Evolutionary conservation across 371 early-diverging fungal species (phyloP), one percentile per base, ranked within the genome.

Genomic region (Rhizomucor pusillus): DNA sequence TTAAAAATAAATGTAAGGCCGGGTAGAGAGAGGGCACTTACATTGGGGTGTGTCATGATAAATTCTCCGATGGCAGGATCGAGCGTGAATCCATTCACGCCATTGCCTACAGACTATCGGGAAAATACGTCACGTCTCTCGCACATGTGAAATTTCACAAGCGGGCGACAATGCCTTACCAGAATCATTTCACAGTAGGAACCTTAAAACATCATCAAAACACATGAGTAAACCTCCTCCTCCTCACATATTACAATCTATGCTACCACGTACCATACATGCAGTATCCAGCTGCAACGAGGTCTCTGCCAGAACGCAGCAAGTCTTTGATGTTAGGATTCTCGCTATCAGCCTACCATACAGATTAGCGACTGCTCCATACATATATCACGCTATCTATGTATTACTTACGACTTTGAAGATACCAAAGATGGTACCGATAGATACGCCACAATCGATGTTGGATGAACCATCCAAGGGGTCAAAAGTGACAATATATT

Each of bases 351-450:
- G 71, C 67, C 77, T 86, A 64, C 23, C 47, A 36, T 35, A 14
- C 48, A 7, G 23, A 35, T n/a, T n/a, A n/a, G n/a, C n/a, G n/a
- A n/a, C n/a, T n/a, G n/a, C n/a, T n/a, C n/a, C n/a, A n/a, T n/a
- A n/a, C n/a, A n/a, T n/a, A n/a, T n/a, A n/a, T n/a, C n/a, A n/a
- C n/a, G n/a, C n/a, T n/a, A n/a, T n/a, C n/a, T n/a, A n/a, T n/a
- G n/a, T 59, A 20, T 13, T 46, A 78, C 86, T 71, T 78, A 91
- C 91, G 61, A 93, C 84, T 60, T 84, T 82, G 84, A 94, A 98
- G 67, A 98, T 94, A 57, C 97, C 97, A 79, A 98, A 98, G 69
- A 98, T 98, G 25, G 98, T 97, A 71, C 98, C 98, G 50, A 98
- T 91, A 41, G 93, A 92, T 37, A 97, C 96, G 79, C 97, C 98